Evolutionary conservation across 2,329 filamentous ascomycete genomes (phyloP).

Genomic region (Colletotrichum falcatum): DNA sequence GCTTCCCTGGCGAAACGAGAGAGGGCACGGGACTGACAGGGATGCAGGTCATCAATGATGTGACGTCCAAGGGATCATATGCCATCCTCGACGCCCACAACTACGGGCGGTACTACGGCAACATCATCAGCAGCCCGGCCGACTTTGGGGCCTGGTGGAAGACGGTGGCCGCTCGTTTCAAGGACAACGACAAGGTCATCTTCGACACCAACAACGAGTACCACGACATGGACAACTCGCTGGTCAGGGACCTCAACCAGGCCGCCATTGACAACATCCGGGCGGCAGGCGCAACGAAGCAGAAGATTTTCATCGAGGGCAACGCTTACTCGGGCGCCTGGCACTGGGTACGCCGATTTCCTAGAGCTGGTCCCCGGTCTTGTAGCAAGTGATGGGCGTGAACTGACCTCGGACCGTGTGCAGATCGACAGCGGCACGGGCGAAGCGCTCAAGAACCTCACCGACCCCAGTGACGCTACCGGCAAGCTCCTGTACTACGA

Average conservation of each 20-base stretch:
- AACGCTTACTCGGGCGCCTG: slow-evolving; percentile 62
- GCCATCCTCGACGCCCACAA: slow-evolving; percentile 67
- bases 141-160: slow-evolving; percentile 66
- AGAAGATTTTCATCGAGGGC: slow-evolving; percentile 63
- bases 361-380: neutral
- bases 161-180: slow-evolving; percentile 62
- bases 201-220: slow-evolving; percentile 73
- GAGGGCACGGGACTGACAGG: neutral
- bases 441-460: slow-evolving; percentile 52
- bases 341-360: slow-evolving; percentile 38
- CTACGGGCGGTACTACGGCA: slow-evolving; percentile 61
- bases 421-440: slow-evolving; percentile 50
- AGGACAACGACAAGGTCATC: slow-evolving; percentile 62
- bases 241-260: slow-evolving; percentile 68
- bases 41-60: slow-evolving; percentile 46
- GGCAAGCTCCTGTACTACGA: slow-evolving; percentile 58
- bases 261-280: slow-evolving; percentile 69
- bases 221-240: slow-evolving; percentile 66
- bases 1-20: neutral
- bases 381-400: no score
- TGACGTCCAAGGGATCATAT: slow-evolving; percentile 53
- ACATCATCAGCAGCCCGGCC: slow-evolving; percentile 60
- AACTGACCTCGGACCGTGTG: no score
- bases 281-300: slow-evolving; percentile 62
- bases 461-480: slow-evolving; percentile 57